Evolutionary conservation across 345 rosid genomes (phyloP), one percentile per base, ranked within the genome.

Genomic region (Eucalyptus victrix): DNA sequence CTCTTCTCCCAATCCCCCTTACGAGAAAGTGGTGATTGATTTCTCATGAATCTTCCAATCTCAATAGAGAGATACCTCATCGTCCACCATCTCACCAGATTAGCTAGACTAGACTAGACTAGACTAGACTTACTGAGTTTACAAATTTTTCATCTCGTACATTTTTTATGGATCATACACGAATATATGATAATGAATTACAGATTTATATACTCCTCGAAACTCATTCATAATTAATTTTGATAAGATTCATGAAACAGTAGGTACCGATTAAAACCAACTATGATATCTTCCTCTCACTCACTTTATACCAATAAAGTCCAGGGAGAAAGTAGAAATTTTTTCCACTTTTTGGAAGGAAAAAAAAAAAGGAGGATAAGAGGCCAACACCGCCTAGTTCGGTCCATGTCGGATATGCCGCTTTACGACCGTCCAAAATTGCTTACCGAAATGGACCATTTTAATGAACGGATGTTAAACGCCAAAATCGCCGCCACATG

Each of bases 151-250:
- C 21, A 65, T 15, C 3, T 15, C 6, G 3, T 21, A 65, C 3
- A 16, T 15, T 2, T 30, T n/a, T 16, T 4, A 4, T n/a, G 13
- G 3, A 40, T 11, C 16, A 2, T 21, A 21, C 44, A 37, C 2
- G 1, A 37, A 37, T 76, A 1, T 2, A 37, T 76, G 5, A 4
- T 21, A 21, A 23, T 21, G 12, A 37, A 76, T 40, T 37, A 37
- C 0, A 37, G 0, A 40, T 76, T 0, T 37, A 40, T 0, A 13
- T 37, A 37, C 2, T 72, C 2, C 0, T 21, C 4, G 4, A 72
- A 2, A 72, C 2, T 72, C 14, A 34, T 6, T 37, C 4, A 4
- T 18, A 34, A 21, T 72, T 72, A 72, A 72, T 72, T 37, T 69
- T 3, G 3, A 72, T 72, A 2, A 9, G 28, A 72, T 37, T 72